phyloP scores from a whole-genome alignment of 352 stramenopile genomes.

The Pythium utonaiense region DNA sequence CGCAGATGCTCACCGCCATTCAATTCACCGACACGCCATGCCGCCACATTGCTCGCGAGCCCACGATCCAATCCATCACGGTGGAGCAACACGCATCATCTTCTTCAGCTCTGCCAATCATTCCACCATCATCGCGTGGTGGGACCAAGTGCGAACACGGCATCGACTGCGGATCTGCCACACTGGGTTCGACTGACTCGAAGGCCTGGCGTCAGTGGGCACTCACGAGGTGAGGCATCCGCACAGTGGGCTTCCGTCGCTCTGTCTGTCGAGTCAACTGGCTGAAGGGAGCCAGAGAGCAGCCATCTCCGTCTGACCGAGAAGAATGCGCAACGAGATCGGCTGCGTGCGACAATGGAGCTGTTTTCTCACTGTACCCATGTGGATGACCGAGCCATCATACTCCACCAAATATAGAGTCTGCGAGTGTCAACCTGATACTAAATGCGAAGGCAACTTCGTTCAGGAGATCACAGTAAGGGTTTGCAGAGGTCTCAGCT shows the following conservation, averaged over 20 bases:
- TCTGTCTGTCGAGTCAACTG: neutral
- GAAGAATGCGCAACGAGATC: neutral
- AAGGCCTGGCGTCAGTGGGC: conserved; percentile 1
- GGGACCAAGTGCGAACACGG: neutral
- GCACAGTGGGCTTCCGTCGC: conserved; percentile 1
- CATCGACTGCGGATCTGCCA: neutral
- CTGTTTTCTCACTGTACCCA: neutral
- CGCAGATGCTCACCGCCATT: neutral
- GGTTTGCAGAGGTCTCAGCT: neutral
- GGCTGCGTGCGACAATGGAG: neutral
- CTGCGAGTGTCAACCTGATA: neutral
- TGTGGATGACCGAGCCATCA: neutral
- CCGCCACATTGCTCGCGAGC: neutral
- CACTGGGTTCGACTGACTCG: neutral
- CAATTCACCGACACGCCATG: neutral
- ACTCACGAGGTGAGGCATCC: neutral
- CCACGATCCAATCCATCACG: neutral
- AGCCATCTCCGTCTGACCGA: neutral
- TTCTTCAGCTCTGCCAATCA: no score
- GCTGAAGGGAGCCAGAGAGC: neutral
- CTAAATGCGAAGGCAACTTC: no score
- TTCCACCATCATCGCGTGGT: neutral
- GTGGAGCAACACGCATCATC: no score
- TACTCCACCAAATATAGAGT: neutral
- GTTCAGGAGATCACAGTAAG: neutral